Conservation (phyloP, 1,139 yeast species). For the Geotrichum klebahnii region DNA sequence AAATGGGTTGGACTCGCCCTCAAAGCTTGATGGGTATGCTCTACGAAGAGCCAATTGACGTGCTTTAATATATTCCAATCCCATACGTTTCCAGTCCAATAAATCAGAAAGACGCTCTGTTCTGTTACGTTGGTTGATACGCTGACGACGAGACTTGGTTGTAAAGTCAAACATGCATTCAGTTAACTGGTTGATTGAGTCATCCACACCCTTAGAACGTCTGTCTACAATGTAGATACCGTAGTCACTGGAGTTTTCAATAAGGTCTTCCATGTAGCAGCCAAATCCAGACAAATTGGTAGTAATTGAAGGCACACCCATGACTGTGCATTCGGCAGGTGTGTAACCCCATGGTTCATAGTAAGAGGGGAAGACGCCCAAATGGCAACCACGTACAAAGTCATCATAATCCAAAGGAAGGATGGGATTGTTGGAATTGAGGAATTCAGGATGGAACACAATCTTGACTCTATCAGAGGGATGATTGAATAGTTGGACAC, state of each 20-base stretch:
- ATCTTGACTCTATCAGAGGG: slow-evolving; percentile 91
- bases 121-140: slow-evolving; percentile 96
- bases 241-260: slow-evolving; percentile 90
- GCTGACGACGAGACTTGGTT: slow-evolving; percentile 86
- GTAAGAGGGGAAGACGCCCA: slow-evolving; percentile 97
- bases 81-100: slow-evolving; percentile 97
- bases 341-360: slow-evolving; percentile 99
- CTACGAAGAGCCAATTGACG: slow-evolving; percentile 86
- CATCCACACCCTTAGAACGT: slow-evolving; percentile 89
- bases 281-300: slow-evolving; percentile 96
- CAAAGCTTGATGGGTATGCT: slow-evolving; percentile 85
- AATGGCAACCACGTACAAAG: slow-evolving; percentile 94
- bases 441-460: slow-evolving; percentile 95
- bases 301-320: slow-evolving; percentile 99
- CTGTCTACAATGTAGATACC: slow-evolving; percentile 97
- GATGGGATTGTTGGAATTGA: slow-evolving; percentile 91
- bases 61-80: slow-evolving; percentile 91
- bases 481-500: slow-evolving; percentile 84
- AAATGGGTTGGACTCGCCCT: slow-evolving; percentile 51
- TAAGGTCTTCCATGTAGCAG: slow-evolving; percentile 96
- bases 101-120: slow-evolving; percentile 90
- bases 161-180: slow-evolving; percentile 88
- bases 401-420: slow-evolving; percentile 93
- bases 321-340: slow-evolving; percentile 98
- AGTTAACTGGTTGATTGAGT: slow-evolving; percentile 84